A percentile compares a stretch with the other conserved stretches of the same genome.
Conservation (phyloP, 768 basidiomycete species). For the Russula sp. region DNA sequence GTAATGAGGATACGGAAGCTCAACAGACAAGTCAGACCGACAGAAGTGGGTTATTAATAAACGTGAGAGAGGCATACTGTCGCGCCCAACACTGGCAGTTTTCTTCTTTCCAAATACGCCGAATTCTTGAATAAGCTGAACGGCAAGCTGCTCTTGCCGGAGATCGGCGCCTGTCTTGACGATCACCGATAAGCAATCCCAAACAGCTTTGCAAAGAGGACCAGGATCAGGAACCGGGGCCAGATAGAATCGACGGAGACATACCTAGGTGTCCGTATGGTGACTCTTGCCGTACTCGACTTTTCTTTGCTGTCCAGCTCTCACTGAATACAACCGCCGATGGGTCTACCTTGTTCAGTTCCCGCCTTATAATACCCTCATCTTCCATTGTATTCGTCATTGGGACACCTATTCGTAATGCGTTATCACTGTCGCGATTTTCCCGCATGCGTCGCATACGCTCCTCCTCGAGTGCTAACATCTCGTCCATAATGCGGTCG, state of each 20-base stretch:
- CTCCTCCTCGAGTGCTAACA: conserved; percentile 95
- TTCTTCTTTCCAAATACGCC: conserved; percentile 93
- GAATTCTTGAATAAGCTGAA: conserved; percentile 93
- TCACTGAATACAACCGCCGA: conserved; percentile 95
- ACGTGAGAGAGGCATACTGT: conserved; percentile 51
- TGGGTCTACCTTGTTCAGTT: conserved; percentile 92
- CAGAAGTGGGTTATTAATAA: not conserved
- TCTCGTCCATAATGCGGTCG: conserved; percentile 97
- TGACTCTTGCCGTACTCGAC: conserved; percentile 86
- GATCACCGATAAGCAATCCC: conserved; percentile 94
- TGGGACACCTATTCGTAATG: conserved; percentile 46
- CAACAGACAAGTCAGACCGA: conserved; percentile 13
- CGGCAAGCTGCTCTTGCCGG: conserved; percentile 95
- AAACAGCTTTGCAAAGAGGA: conserved; percentile 48
- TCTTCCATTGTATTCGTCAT: conserved; percentile 53
- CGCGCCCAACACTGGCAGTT: conserved; percentile 90
- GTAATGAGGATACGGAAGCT: conserved; percentile 97
- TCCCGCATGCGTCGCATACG: conserved; percentile 91
- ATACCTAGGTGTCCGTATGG: conserved; percentile 94
- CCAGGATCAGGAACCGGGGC: not conserved
- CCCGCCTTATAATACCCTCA: conserved; percentile 88
- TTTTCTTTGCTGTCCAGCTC: conserved; percentile 93
- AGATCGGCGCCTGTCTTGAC: conserved; percentile 98
- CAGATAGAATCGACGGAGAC: conserved; percentile 30
- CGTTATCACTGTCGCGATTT: conserved; percentile 61